Percentiles rank a stretch among this genome's conserved stretches.
Conservation (phyloP, 2,329 filamentous ascomycete genomes). For the Claviceps cyperi region DNA sequence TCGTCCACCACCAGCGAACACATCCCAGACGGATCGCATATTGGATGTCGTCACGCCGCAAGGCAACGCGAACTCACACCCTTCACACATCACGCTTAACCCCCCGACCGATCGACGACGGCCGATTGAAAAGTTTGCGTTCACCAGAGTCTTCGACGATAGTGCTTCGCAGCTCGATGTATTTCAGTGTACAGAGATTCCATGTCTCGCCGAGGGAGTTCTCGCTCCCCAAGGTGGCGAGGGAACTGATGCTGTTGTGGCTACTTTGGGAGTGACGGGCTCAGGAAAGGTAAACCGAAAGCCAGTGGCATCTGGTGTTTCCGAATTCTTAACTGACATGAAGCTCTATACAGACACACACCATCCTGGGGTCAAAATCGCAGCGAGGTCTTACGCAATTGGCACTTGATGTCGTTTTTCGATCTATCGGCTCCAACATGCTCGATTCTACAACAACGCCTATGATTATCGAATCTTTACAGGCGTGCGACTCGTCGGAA, state of each 20-base stretch:
- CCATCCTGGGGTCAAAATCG: conserved; percentile 74
- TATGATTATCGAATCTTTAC: conserved; percentile 57
- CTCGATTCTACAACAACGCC: conserved; percentile 45
- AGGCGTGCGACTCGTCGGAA: conserved; percentile 66
- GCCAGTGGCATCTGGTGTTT: background rate
- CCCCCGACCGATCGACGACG: conserved; percentile 76
- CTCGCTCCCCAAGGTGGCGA: conserved; percentile 58
- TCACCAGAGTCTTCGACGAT: conserved; percentile 88
- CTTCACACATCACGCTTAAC: conserved; percentile 62
- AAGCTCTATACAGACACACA: conserved; percentile 57
- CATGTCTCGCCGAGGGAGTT: conserved; percentile 66
- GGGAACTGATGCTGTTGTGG: conserved; percentile 76
- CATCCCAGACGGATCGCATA: conserved; percentile 47
- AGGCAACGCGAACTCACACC: conserved; percentile 19
- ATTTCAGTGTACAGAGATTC: conserved; percentile 65
- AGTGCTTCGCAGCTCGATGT: conserved; percentile 71
- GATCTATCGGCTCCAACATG: conserved; percentile 59
- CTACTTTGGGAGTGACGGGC: conserved; percentile 85
- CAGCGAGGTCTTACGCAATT: conserved; percentile 88
- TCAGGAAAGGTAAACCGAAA: conserved; percentile 66
- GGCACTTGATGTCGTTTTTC: conserved; percentile 77
- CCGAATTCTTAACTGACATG: background rate
- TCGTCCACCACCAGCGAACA: conserved; percentile 44
- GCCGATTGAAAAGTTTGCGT: conserved; percentile 85
- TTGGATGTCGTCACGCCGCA: conserved; percentile 56